Evolutionary conservation across 2,329 filamentous ascomycete species (phyloP), one percentile per base, ranked within the genome.

Genomic region (Leptosphaerulina australis): DNA sequence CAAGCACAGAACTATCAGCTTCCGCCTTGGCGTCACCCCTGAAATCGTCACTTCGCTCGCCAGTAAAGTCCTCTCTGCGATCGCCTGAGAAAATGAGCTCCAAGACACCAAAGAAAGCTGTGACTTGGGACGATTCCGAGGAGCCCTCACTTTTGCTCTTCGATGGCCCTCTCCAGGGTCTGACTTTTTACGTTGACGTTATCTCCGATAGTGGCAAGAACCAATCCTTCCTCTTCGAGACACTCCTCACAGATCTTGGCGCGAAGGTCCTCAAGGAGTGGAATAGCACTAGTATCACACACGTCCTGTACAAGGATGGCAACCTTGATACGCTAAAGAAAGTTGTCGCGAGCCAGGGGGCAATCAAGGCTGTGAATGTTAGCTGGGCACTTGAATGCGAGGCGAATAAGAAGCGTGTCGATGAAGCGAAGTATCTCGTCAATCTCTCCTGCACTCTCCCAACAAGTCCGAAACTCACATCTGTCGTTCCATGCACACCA

Each of bases 281-380:
- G 51, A 92, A 87, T 87, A 87, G 64, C 83, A 84, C 5, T 72
- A 88, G 87, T 4, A 90, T 96, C 62, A 96, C 91, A 0, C 91
- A 96, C 66, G 88, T 96, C 6, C 84, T 96, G 5, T 96, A 86
- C 78, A 96, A 96, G 71, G 91, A 96, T 66, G 91, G 91, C 35
- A 86, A 86, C 31, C 86, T 87, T 65, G 81, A 87, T 20, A 96
- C 91, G 0, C 74, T 96, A 58, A 87, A 95, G 67, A 95, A 91
- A 73, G 87, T 93, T 5, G 81, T 85, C 49, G 82, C 87, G 62
- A 86, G 83, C 29, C 81, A 83, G 11, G 90, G 90, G 5, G 79
- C 89, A 22, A 88, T 96, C 28, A 86, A 90, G 61, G 95, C 91
- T 73, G 90, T 96, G 46, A 91, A 91, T 39, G 88, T 95, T 36